Base-by-base conservation (phyloP, 192 early-diverging fungal species). In the Mortierella alpina region DNA sequence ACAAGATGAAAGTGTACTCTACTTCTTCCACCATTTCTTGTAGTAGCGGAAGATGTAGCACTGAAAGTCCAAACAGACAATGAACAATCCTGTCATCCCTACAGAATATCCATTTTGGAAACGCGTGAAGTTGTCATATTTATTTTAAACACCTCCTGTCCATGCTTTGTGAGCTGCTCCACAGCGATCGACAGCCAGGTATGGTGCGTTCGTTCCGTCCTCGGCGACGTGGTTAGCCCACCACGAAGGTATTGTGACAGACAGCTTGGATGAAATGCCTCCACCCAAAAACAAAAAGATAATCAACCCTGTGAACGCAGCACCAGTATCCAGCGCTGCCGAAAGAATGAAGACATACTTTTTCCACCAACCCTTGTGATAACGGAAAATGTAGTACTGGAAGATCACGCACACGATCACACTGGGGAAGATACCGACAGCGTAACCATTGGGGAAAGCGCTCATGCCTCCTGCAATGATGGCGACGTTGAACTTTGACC, bases 261-360 rank as follows among this genome's bases (percentile, higher is more conserved):
- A 17, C 2, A 71, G 12, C 7, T 67, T 79, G 57, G 64, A 31
- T 2, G 50, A 62, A 47, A 79, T 23, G 20, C 75, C 88, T 86
- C 91, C 63, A 86, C 72, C 31, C 71, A 90, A 48, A 90, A 89
- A 78, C 57, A 84, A 61, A 59, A 84, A 84, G 42, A 90, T 60
- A 14, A 86, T 18, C 67, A 88, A 73, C 1, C 75, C 83, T 39
- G 84, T 85, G 42, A 86, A 73, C 5, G 85, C 82, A 7, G 88
- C 75, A 23, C 90, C 92, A 15, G 85, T 79, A 75, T 92, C 93
- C 51, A 91, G 54, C 23, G 90, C 91, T 23, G 91, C 91, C 1
- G 87, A 88, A 20, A 92, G 56, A 17, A 94, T 84, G 76, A 91
- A 92, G 56, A 91, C 91, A 73, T 93, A 91, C 63, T 88, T 92